Percentiles rank a stretch among this genome's conserved stretches.
These are phyloP conservation scores for Kodamaea hsintzibuensis DNA, from an alignment of 805 yeast species.

Conservation along the genomic window DNA sequence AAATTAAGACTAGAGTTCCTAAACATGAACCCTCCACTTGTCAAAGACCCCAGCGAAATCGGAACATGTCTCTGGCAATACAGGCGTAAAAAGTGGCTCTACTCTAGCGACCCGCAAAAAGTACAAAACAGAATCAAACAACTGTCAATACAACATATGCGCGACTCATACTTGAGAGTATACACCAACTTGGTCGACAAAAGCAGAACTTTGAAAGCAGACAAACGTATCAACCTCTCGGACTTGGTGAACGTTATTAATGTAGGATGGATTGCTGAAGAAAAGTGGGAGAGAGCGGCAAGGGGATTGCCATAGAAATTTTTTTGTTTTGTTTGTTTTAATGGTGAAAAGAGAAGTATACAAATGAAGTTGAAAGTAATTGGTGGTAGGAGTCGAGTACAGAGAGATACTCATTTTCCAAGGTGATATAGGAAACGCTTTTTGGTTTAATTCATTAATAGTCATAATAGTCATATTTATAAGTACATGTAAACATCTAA, in stretches of 20 bases:
- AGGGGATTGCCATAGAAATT: conserved; percentile 29
- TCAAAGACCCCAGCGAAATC: conserved; percentile 18
- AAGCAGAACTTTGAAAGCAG: conserved; percentile 60
- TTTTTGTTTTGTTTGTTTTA: neutral
- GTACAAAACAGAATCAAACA: conserved; percentile 14
- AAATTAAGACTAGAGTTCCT: conserved; percentile 34
- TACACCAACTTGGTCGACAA: conserved; percentile 72
- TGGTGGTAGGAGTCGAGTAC: too few relatives aligned
- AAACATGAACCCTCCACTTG: neutral
- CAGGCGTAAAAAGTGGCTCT: conserved; percentile 69
- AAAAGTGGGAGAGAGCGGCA: conserved; percentile 66
- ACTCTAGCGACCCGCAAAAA: conserved; percentile 30
- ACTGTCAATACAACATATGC: conserved; percentile 33
- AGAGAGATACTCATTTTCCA: too few relatives aligned
- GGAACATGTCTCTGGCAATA: conserved; percentile 70
- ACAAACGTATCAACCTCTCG: conserved; percentile 64
- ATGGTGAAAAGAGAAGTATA: neutral
- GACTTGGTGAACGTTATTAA: conserved; percentile 73
- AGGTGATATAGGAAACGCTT: neutral
- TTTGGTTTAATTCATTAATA: neutral
- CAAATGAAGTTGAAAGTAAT: too few relatives aligned
- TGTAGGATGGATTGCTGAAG: conserved; percentile 82
- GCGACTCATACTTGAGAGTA: conserved; percentile 57
- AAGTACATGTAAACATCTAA: neutral
- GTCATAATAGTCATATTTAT: neutral